phyloP scores from a whole-genome alignment of 1,284 basidiomycete species.

The Takashimella tepidaria region DNA sequence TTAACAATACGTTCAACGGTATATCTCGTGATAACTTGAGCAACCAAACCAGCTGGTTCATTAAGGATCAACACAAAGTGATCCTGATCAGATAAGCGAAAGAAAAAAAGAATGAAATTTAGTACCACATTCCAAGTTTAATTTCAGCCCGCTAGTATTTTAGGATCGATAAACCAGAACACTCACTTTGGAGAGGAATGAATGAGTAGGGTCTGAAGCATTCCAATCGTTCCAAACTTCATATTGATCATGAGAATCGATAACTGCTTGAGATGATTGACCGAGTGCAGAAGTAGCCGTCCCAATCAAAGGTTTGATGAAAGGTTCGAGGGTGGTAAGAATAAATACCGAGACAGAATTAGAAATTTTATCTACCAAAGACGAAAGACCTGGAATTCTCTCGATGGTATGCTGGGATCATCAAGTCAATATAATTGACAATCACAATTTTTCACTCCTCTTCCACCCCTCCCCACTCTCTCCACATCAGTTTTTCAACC shows the following conservation, averaged over 20 bases:
- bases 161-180: no score
- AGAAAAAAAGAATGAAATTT: no score
- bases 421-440: no score
- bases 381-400: conserved; percentile 55
- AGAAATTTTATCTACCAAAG: conserved; percentile 74
- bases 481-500: no score
- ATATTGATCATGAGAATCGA: conserved; percentile 73
- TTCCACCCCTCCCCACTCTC: no score
- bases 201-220: conserved; percentile 76
- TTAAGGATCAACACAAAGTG: conserved; percentile 43
- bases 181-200: conserved; percentile 52
- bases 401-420: conserved; percentile 67
- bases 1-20: conserved; percentile 58
- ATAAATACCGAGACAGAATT: conserved; percentile 78
- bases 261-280: conserved; percentile 65
- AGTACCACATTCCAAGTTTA: no score
- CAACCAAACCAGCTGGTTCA: conserved; percentile 68
- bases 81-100: conserved; percentile 18
- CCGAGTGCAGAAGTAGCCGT: conserved; percentile 63
- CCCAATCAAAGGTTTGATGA: conserved; percentile 70
- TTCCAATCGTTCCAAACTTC: conserved; percentile 70
- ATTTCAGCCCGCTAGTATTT: no score
- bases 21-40: conserved; percentile 58
- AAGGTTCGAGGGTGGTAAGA: conserved; percentile 65
- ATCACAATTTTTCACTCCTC: no score